Base-by-base conservation (phyloP, 805 yeast species). In the Brettanomyces naardenensis region DNA sequence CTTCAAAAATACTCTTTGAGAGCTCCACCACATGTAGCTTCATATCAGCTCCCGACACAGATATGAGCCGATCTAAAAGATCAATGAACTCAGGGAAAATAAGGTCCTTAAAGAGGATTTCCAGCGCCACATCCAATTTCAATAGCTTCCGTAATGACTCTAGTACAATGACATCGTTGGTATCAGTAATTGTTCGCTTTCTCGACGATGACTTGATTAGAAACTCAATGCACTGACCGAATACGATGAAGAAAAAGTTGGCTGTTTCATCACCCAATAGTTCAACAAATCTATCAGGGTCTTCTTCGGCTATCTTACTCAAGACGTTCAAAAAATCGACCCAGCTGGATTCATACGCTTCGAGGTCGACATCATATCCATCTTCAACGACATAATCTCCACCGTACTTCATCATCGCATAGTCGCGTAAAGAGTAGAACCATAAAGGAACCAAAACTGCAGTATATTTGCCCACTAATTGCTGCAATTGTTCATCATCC, bases 191-290 rank as follows among this genome's bases (percentile, higher is more conserved):
- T 7, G 40, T 26, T 28, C 35, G 35, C 2, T 41, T 26, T 19
- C 45, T 48, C 4, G 55, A 51, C 15, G 59, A 57, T n/a, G 44
- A 28, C 35, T 69, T 71, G 34, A 81, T 70, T 43, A 88, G 65
- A 1, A 81, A 73, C 48, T 85, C 95, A 34, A 88, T 68, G 54
- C 95, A 86, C 47, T 85, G 83, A 9, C 95, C 84, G 60, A 82
- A 84, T 28, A 89, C 56, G 22, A 88, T 80, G 52, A 86, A 83
- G 58, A 83, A 79, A 47, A 88, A 83, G 43, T 75, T 75, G 4
- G 71, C 66, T 1, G 74, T 62, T 43, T 80, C 88, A 9, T 70
- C 76, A 4, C 67, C 70, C 32, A 85, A 55, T 26, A 75, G 65
- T 2, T 65, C 60, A 5, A 63, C 55, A 15, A 82, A 64, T 10